A percentile compares a stretch with the other conserved stretches of the same genome.
phyloP scores from a whole-genome alignment of 345 rosid species.

The Noccaea caerulescens region DNA sequence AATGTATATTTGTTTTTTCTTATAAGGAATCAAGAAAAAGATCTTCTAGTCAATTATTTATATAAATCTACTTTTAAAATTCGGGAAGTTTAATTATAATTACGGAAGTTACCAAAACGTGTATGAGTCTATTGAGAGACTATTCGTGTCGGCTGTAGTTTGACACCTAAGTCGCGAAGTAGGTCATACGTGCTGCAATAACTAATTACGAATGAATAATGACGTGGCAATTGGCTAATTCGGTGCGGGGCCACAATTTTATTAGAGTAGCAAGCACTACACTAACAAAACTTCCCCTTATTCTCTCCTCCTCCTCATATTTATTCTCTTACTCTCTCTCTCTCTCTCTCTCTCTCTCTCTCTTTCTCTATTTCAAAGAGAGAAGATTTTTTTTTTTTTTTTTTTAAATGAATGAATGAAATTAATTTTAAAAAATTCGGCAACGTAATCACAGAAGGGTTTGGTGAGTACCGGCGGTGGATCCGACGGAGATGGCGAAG shows the following conservation, averaged over 20 bases:
- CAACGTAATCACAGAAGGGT: slow-evolving; percentile 20
- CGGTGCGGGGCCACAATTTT: slow-evolving; percentile 42
- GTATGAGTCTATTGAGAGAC: background rate
- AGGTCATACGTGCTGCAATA: slow-evolving; percentile 43
- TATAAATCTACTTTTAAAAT: too few relatives aligned
- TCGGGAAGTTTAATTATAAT: too few relatives aligned
- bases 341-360: background rate
- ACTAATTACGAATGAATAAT: slow-evolving; percentile 23
- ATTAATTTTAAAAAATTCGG: slow-evolving; percentile 7
- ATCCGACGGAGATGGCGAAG: slow-evolving; percentile 61
- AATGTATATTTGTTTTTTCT: too few relatives aligned
- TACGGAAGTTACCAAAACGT: background rate
- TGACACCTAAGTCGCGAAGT: slow-evolving; percentile 39
- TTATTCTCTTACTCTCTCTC: slow-evolving; percentile 22
- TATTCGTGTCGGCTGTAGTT: slow-evolving; percentile 42
- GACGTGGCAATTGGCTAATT: slow-evolving; percentile 41
- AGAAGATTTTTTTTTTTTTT: background rate
- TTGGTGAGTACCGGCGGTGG: slow-evolving; percentile 37
- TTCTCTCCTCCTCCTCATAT: slow-evolving; percentile 32
- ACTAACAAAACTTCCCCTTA: slow-evolving; percentile 17
- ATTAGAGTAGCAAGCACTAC: slow-evolving; percentile 36
- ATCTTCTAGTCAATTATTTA: too few relatives aligned
- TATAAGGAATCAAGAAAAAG: too few relatives aligned
- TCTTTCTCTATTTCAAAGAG: background rate
- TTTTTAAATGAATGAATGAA: slow-evolving; percentile 10